Base-by-base conservation (phyloP, 1,284 basidiomycete genomes). In the Rhodotorula sp. region DNA sequence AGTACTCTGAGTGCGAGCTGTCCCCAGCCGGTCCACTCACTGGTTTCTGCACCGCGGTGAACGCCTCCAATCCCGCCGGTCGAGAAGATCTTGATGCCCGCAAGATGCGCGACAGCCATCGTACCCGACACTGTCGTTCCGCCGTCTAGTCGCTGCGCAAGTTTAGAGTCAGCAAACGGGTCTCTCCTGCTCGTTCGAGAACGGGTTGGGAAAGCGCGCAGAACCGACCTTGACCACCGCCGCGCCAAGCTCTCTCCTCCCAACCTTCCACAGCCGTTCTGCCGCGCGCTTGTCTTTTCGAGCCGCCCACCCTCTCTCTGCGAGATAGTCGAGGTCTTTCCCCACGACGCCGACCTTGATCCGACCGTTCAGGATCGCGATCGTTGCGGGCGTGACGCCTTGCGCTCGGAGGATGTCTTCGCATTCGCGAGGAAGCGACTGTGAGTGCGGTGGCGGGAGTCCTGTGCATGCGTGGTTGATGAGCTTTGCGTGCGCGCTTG, bases 41-140 rank as follows among this genome's bases (percentile, higher is more conserved):
- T 89, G 48, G 84, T 87, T 81, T 97, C 90, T 65, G 90, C 97
- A 20, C 93, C 93, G 8, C 96, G 89, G 82, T 99, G 97, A 2
- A 98, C 97, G 64, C 96, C 93, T 7, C 93, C 93, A 20, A 84
- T 83, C 1, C 83, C 83, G 52, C 83, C 83, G 0, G 82, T 79
- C 26, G 69, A 71, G 58, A 79, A 79, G 23, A 78, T 58, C 60
- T 78, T 78, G 78, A 97, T 95, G 12, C 93, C 93, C 61, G 89
- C 89, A 62, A 91, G 82, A 6, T 89, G 87, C 52, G 92, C 89
- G 73, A 96, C 87, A 62, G 93, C 87, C 78, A 93, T 85, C 1
- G 96, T 98, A 1, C 91, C 89, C 69, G 91, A 90, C 69, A 94
- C 95, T 0, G 96, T 99, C 10, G 96, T 90, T 70, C 94, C 96